Base-by-base conservation (phyloP, 176 grass and related monocot genomes). In the Pontederia paniculata region DNA sequence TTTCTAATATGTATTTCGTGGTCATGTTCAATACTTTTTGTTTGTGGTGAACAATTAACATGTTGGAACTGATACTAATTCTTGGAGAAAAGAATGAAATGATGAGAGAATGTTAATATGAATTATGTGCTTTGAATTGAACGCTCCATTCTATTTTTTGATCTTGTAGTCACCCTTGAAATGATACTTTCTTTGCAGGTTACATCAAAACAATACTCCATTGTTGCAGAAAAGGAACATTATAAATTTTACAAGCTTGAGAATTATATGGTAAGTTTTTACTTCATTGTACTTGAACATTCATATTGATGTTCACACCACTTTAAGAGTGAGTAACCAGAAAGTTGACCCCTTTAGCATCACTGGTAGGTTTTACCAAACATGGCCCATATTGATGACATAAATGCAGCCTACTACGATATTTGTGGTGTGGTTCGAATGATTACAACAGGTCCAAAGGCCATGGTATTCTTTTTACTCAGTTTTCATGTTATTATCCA, bases 401-500 rank as follows among this genome's bases (percentile, higher is more conserved):
- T 98, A 72, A 82, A 77, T 69, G 74, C 83, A 28, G 57, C 72
- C 57, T 68, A 48, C 15, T 98, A 98, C 58, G 77, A 98, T 98
- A 52, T 98, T 68, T 98, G 93, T 75, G 93, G 93, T 77, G 66
- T 79, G 77, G 77, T 98, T 74, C 83, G 55, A 70, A 91, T 77
- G 74, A 79, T 91, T 69, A 84, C 82, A 31, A 45, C 83, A 23
- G 84, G 84, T 62, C 81, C 83, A 42, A 98, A 91, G 76, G 83
- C 86, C 25, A 84, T 86, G 86, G 93, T 98, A 88, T 44, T 57
- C 10, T 53, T 37, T 22, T 81, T 69, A 74, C 48, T 66, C 42
- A 37, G 61, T 50, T 43, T 12, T 4, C 65, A 12, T 60, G n/a
- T n/a, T 65, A 12, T 51, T 75, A 57, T 9, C 13, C 12, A 31